phyloP scores from a whole-genome alignment of 371 early-diverging fungal genomes.

The Mortierella sp. region DNA sequence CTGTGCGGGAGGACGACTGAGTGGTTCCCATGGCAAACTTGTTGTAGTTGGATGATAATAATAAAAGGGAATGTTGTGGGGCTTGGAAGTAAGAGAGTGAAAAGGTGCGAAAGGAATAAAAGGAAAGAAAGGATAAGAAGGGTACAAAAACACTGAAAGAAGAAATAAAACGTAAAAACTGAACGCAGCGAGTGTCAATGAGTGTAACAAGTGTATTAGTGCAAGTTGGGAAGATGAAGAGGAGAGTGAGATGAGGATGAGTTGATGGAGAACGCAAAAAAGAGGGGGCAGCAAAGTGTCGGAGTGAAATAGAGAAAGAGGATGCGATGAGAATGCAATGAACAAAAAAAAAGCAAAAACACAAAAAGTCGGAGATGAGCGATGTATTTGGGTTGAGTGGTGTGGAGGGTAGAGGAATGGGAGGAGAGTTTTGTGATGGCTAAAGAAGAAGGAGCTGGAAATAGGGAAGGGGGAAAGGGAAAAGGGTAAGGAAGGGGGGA shows the following conservation, averaged over 20 bases:
- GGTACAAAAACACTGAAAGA: too few species aligned
- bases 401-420: background rate
- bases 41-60: background rate
- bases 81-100: background rate
- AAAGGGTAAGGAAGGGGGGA: background rate
- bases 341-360: background rate
- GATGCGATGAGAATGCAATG: constrained; percentile 13
- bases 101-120: background rate
- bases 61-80: background rate
- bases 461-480: background rate
- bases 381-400: background rate
- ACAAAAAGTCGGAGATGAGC: background rate
- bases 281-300: background rate
- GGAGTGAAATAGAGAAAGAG: background rate
- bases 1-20: constrained; percentile 40
- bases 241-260: background rate
- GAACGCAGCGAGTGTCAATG: background rate
- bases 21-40: constrained; percentile 33
- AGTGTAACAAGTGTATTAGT: background rate
- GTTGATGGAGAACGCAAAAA: background rate
- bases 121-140: background rate
- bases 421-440: background rate
- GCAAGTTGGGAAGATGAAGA: background rate
- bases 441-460: background rate
- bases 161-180: background rate